Conservation (phyloP, 2,329 filamentous ascomycete species). For the Sporothrix euskadiensis region DNA sequence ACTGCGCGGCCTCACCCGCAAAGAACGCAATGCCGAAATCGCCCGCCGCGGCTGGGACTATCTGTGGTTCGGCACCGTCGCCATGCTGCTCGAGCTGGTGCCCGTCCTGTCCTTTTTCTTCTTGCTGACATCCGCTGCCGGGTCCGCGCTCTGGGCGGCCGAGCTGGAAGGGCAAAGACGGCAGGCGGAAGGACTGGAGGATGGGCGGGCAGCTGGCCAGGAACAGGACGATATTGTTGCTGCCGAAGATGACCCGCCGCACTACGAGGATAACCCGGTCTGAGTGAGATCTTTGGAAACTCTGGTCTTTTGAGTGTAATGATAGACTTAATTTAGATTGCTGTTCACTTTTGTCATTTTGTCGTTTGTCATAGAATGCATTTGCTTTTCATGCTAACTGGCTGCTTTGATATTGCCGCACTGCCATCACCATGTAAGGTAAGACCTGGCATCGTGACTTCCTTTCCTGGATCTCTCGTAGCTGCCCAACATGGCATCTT, state of each 20-base stretch:
- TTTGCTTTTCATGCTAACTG: background rate
- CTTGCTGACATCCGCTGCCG: conserved; percentile 80
- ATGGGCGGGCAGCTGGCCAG: background rate
- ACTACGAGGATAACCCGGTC: conserved; percentile 36
- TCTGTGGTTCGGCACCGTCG: conserved; percentile 87
- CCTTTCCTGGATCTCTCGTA: background rate
- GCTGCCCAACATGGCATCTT: background rate
- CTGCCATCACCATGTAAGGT: background rate
- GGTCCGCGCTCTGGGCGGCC: conserved; percentile 82
- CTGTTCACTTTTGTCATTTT: too few species aligned
- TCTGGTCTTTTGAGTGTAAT: background rate
- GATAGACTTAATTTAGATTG: background rate
- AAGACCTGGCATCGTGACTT: too few species aligned
- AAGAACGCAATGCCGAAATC: conserved; percentile 71
- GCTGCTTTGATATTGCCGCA: background rate
- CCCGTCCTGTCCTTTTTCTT: conserved; percentile 94
- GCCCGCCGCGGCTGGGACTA: conserved; percentile 74
- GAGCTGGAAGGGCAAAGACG: conserved; percentile 66
- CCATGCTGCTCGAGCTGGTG: conserved; percentile 74
- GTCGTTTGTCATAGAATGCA: background rate
- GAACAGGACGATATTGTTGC: background rate
- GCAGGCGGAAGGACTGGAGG: conserved; percentile 25
- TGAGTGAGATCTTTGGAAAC: conserved; percentile 15
- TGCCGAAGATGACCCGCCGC: conserved; percentile 11
- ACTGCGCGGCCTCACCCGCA: conserved; percentile 70